Conservation (phyloP, 2,329 filamentous ascomycete species). For the Ceratocystis colombiana region DNA sequence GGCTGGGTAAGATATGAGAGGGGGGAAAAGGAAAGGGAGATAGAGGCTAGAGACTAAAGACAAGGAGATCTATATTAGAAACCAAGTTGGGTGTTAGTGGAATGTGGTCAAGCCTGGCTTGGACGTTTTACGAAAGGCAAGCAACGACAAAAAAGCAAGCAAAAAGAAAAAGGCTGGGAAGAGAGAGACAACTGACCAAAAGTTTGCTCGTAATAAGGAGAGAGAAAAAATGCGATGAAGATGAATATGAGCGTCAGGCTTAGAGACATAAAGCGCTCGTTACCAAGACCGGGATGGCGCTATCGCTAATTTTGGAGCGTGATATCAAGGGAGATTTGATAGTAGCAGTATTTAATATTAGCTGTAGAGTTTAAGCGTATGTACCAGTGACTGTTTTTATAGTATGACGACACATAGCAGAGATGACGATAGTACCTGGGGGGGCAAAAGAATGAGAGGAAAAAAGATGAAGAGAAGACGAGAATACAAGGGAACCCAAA, state of each 20-base stretch:
- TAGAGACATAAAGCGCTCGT: neutral
- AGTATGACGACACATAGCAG: slow-evolving; percentile 9
- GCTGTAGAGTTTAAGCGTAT: neutral
- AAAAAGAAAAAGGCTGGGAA: slow-evolving; percentile 6
- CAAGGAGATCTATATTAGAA: slow-evolving; percentile 3
- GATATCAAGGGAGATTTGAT: slow-evolving; percentile 8
- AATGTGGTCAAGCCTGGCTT: neutral
- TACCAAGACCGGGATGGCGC: neutral
- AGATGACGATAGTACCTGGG: neutral
- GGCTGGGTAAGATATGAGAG: neutral
- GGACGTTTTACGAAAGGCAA: neutral
- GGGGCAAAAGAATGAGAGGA: neutral
- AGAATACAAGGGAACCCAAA: neutral
- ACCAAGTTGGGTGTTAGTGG: neutral
- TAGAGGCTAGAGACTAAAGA: neutral
- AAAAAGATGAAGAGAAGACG: neutral
- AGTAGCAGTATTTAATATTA: neutral
- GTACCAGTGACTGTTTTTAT: neutral
- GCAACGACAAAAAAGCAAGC: neutral
- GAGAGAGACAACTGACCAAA: neutral
- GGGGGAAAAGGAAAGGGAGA: neutral
- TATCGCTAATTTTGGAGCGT: neutral
- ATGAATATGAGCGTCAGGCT: neutral
- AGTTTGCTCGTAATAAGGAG: neutral
- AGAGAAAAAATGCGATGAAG: slow-evolving; percentile 4